A percentile compares a stretch with the other conserved stretches of the same genome.
These are phyloP conservation scores for Pythium aquatile DNA, from an alignment of 352 stramenopile genomes.

Conservation along the genomic window DNA sequence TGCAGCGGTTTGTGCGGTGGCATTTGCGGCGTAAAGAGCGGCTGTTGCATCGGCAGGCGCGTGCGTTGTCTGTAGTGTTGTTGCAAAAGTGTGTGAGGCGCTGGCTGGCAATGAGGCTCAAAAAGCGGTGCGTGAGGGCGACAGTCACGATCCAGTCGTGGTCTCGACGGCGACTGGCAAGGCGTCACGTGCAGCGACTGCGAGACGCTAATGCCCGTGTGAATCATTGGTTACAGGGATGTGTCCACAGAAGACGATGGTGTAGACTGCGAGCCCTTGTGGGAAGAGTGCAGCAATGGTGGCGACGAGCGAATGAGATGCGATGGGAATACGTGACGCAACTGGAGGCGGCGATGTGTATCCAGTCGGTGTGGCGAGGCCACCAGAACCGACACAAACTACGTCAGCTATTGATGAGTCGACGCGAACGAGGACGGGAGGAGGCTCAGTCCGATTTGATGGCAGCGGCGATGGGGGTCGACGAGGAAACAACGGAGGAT, in stretches of 20 bases:
- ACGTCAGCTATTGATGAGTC: background rate
- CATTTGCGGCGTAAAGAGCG: conserved; percentile 42
- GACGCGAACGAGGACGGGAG: background rate
- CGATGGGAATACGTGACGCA: conserved; percentile 29
- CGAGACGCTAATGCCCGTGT: conserved; percentile 17
- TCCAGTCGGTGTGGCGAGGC: conserved; percentile 49
- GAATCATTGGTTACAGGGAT: conserved; percentile 18
- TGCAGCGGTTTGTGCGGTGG: conserved; percentile 45
- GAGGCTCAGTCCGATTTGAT: background rate
- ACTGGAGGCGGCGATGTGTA: conserved; percentile 41
- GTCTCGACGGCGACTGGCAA: conserved; percentile 29
- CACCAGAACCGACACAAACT: conserved; percentile 6
- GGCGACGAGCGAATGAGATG: conserved; percentile 24
- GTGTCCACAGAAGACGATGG: conserved; percentile 31
- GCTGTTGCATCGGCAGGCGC: conserved; percentile 31
- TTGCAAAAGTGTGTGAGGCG: conserved; percentile 52
- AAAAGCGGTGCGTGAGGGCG: conserved; percentile 8
- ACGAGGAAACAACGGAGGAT: background rate
- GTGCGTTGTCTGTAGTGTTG: conserved; percentile 40
- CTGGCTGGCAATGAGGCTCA: conserved; percentile 17
- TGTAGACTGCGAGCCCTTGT: background rate
- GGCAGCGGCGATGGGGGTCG: background rate
- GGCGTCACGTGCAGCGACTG: conserved; percentile 3
- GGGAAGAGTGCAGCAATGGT: conserved; percentile 48
- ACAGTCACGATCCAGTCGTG: conserved; percentile 42